Conservation (phyloP, 164 flowering plant species). For the Dillenia suffruticosa region DNA sequence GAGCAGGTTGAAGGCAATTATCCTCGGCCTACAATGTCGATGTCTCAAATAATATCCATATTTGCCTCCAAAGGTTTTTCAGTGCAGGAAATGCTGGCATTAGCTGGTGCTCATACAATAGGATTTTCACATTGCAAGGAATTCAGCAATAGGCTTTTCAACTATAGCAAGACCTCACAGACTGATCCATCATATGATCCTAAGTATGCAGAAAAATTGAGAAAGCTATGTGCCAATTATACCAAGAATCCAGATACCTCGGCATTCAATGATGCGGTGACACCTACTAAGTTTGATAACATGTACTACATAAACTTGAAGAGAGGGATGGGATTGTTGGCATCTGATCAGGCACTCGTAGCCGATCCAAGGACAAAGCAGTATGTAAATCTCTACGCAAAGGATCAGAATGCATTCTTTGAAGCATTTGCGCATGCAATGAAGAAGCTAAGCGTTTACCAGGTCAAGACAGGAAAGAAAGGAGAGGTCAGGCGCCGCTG, state of each 20-base stretch:
- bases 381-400: constrained; percentile 44
- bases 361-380: constrained; percentile 48
- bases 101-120: constrained; percentile 68
- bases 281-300: constrained; percentile 69
- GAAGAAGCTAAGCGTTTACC: constrained; percentile 48
- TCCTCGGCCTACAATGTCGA: constrained; percentile 27
- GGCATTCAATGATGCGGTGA: constrained; percentile 60
- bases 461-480: constrained; percentile 34
- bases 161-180: constrained; percentile 20
- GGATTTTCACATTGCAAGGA: constrained; percentile 80
- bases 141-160: constrained; percentile 42
- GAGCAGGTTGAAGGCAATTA: constrained; percentile 29
- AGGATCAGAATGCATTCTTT: constrained; percentile 47
- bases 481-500: constrained; percentile 67
- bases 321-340: constrained; percentile 51
- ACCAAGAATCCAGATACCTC: constrained; percentile 32
- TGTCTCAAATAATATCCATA: constrained; percentile 28
- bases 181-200: constrained; percentile 48
- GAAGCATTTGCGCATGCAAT: constrained; percentile 51
- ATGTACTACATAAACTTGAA: constrained; percentile 48
- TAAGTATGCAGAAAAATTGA: constrained; percentile 33
- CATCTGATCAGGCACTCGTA: constrained; percentile 37
- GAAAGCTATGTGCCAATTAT: constrained; percentile 42
- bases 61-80: constrained; percentile 46
- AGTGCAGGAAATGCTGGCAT: constrained; percentile 54